These are phyloP conservation scores for Vitellaria paradoxa DNA, from an alignment of 179 eudicot genomes.

Conservation along the genomic window DNA sequence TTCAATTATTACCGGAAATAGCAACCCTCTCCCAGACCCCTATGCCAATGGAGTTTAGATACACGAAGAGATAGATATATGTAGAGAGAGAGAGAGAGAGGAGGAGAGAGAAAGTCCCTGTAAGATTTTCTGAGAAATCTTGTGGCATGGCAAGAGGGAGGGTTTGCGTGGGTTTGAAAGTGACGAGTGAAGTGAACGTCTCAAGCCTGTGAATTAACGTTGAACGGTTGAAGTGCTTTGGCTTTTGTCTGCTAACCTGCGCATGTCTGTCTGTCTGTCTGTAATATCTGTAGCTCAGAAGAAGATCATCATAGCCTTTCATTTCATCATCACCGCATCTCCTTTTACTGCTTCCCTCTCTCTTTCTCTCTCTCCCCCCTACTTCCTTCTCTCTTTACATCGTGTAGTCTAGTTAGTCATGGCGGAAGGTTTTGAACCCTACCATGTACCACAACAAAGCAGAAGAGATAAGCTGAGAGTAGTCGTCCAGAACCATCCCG, in stretches of 20 bases:
- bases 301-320: conserved; percentile 30
- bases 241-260: conserved; percentile 16
- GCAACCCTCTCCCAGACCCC: conserved; percentile 18
- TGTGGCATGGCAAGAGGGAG: too few species aligned
- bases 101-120: not conserved
- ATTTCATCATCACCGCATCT: conserved; percentile 20
- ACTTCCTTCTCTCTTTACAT: conserved; percentile 9
- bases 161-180: too few species aligned
- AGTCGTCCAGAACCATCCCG: conserved; percentile 5
- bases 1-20: conserved; percentile 22
- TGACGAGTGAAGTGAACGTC: not conserved
- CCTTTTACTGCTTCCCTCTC: not conserved
- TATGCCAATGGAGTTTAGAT: not conserved
- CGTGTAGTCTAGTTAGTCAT: conserved; percentile 12
- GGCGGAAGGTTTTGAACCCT: conserved; percentile 48
- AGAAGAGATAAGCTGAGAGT: conserved; percentile 49
- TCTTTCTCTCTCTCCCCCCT: not conserved
- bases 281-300: conserved; percentile 1
- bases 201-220: not conserved
- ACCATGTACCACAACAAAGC: conserved; percentile 59
- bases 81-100: not conserved
- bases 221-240: not conserved
- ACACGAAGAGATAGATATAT: too few species aligned
- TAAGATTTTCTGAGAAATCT: not conserved
- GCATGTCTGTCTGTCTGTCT: conserved; percentile 1